Evolutionary conservation across 331 rosid genomes (phyloP), one percentile per base, ranked within the genome.

Genomic region (Quercus phellos): DNA sequence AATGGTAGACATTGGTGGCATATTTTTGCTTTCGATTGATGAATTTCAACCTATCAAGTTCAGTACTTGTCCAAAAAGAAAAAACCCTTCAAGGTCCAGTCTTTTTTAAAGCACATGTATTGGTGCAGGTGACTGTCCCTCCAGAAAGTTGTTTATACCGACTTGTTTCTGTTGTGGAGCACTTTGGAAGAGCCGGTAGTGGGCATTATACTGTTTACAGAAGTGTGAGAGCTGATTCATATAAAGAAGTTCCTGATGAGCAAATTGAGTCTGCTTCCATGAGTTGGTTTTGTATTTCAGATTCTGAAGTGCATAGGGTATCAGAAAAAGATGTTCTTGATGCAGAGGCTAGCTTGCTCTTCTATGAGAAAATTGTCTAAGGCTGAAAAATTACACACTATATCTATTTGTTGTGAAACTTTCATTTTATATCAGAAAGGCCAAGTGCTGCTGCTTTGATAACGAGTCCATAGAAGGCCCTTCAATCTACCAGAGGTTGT

Each of bases 161-260:
- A 75, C 90, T 94, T 58, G 94, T 88, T 86, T 88, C 98, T 59
- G 92, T 86, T 13, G 98, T 92, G 81, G 92, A 90, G 81, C 97
- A 94, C 83, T 91, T 86, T 71, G 99, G 98, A 80, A 84, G 72
- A 80, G 89, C 94, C 4, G 97, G 97, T 32, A 80, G 93, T 2
- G 97, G 99, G 73, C 98, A 94, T 88, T 94, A 94, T 86, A 94
- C 91, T n/a, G 93, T 92, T 70, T 90, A 90, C 80, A 89, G 97
- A 85, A 78, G 92, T 50, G 86, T 56, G 72, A 79, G 79, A 70
- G 74, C 67, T 72, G 75, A 87, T 71, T 73, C 86, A 26, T 69
- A 66, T 16, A 80, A 26, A 71, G 82, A 76, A 12, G 75, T 78
- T 38, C 69, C 68, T 5, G 79, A 79, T 27, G 76, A 70, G 56